Evolutionary conservation across 2,329 filamentous ascomycete species (phyloP).

Genomic region (Calonectria multiphialidica): DNA sequence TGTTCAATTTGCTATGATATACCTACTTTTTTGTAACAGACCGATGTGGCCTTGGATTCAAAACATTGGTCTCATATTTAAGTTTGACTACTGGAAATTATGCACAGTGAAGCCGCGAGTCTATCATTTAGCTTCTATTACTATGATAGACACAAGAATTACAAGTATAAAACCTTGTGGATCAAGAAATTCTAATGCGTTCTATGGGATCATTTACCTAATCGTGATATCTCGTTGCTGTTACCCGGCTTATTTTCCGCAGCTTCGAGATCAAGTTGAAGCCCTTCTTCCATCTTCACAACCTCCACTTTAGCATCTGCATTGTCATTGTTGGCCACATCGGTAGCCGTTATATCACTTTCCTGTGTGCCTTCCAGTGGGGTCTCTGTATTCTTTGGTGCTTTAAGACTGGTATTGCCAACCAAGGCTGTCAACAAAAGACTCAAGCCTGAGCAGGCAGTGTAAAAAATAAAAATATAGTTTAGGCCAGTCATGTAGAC

Average conservation of each 20-base stretch:
- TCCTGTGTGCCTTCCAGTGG: background rate
- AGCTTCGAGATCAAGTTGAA: background rate
- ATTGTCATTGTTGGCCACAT: background rate
- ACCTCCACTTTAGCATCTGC: background rate
- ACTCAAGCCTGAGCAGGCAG: background rate
- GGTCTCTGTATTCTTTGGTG: background rate
- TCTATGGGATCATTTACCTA: background rate
- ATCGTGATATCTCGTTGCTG: background rate
- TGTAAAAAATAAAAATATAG: background rate
- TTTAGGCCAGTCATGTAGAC: background rate
- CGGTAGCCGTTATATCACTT: background rate
- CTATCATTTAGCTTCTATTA: no score
- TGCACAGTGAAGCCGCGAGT: no score
- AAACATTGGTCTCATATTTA: no score
- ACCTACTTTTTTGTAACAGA: no score
- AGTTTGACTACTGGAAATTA: no score
- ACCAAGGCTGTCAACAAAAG: background rate
- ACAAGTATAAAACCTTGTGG: background rate
- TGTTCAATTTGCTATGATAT: no score
- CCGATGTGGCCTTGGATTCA: no score
- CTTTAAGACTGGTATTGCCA: background rate
- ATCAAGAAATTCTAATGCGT: background rate
- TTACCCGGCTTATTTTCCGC: background rate
- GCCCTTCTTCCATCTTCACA: background rate
- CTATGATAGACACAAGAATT: background rate